phyloP scores from a whole-genome alignment of 2,329 filamentous ascomycete genomes.

The Colletotrichum eleusines region DNA sequence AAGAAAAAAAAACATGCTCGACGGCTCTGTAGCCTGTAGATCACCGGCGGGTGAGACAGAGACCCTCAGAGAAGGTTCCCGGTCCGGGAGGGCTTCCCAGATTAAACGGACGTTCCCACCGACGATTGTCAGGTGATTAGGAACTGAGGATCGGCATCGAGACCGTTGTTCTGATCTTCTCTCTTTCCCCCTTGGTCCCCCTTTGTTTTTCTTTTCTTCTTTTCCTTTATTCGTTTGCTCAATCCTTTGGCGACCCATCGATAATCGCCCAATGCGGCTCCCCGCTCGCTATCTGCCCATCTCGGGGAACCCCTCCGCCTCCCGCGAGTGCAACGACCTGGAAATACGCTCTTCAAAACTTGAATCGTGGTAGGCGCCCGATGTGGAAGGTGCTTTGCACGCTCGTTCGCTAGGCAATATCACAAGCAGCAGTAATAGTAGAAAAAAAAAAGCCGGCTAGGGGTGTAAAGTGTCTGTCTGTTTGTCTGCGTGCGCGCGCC shows the following conservation, averaged over 20 bases:
- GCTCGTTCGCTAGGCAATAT: neutral
- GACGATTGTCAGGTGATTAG: slow-evolving; percentile 27
- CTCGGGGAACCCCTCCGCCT: too few relatives aligned
- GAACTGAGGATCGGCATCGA: slow-evolving; percentile 37
- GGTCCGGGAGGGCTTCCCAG: neutral
- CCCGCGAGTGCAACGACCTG: neutral
- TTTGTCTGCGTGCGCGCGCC: neutral
- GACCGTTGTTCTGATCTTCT: slow-evolving; percentile 28
- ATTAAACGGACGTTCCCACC: slow-evolving; percentile 4
- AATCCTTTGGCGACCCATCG: neutral
- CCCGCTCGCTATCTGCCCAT: slow-evolving; percentile 6
- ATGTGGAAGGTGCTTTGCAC: slow-evolving; percentile 31
- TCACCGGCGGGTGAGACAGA: slow-evolving; percentile 1
- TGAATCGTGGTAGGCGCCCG: slow-evolving; percentile 1
- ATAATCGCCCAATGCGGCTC: slow-evolving; percentile 4
- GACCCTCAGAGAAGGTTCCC: neutral
- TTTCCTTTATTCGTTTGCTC: neutral
- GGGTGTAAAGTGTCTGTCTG: neutral
- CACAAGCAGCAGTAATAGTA: neutral
- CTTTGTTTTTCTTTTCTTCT: too few relatives aligned
- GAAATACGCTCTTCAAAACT: neutral
- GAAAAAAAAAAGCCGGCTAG: neutral
- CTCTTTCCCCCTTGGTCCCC: slow-evolving; percentile 20
- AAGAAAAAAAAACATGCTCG: neutral
- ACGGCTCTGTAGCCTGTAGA: neutral